phyloP scores from a whole-genome alignment of 805 yeast species.

The Yarrowia bubula region DNA sequence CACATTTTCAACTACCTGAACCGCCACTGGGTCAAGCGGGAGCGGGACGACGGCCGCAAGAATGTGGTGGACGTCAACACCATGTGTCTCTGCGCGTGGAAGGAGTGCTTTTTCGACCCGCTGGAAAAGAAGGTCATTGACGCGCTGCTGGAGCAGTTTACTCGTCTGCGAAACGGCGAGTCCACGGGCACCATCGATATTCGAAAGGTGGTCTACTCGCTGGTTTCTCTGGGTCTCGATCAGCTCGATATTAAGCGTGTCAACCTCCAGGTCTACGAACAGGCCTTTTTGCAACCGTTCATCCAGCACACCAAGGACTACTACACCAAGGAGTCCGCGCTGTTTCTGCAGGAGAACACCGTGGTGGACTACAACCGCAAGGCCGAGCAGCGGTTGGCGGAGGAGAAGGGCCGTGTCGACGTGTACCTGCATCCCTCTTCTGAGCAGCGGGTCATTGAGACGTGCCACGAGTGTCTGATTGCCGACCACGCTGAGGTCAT shows the following conservation, averaged over 20 bases:
- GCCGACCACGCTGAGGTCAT: constrained; percentile 72
- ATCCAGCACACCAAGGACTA: constrained; percentile 56
- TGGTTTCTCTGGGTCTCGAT: constrained; percentile 88
- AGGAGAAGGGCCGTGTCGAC: constrained; percentile 76
- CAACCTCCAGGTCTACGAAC: constrained; percentile 76
- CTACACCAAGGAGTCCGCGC: constrained; percentile 65
- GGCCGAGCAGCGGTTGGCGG: constrained; percentile 77
- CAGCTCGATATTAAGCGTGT: constrained; percentile 83
- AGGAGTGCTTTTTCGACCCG: constrained; percentile 69
- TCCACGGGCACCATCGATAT: constrained; percentile 64
- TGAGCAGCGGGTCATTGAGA: constrained; percentile 69
- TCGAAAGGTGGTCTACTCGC: constrained; percentile 74
- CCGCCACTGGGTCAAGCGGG: constrained; percentile 96
- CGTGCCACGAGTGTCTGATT: constrained; percentile 73
- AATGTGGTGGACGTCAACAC: constrained; percentile 91
- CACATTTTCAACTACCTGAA: constrained; percentile 95
- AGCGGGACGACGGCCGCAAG: constrained; percentile 86
- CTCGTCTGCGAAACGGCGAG: constrained; percentile 74
- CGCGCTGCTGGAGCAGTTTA: constrained; percentile 75
- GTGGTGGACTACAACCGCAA: constrained; percentile 88
- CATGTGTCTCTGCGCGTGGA: constrained; percentile 84
- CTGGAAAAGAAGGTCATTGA: constrained; percentile 58
- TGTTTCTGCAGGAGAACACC: constrained; percentile 66
- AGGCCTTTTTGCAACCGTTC: constrained; percentile 73
- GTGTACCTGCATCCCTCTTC: constrained; percentile 84